Conservation (phyloP, 805 yeast genomes). For the Saccharomycopsis selenospora region DNA sequence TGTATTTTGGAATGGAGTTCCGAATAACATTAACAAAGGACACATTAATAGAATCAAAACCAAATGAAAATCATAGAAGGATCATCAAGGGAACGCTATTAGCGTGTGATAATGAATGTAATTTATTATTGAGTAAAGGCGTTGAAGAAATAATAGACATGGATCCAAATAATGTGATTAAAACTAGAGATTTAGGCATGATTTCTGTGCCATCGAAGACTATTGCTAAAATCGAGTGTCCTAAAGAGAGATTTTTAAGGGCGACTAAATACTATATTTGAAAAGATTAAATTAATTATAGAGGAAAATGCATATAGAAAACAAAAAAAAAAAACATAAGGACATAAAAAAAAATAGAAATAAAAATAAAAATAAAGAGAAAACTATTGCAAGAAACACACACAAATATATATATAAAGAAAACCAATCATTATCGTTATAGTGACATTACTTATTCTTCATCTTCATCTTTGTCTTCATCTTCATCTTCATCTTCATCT, state of each 20-base stretch:
- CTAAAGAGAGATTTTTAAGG: constrained; percentile 8
- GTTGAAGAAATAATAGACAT: constrained; percentile 2
- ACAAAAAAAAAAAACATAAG: not conserved
- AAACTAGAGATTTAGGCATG: constrained; percentile 14
- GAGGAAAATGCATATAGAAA: no score
- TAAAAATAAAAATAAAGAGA: not conserved
- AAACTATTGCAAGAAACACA: not conserved
- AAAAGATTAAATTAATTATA: no score
- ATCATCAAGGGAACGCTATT: constrained; percentile 9
- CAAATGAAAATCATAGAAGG: not conserved
- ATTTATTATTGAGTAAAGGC: constrained; percentile 6
- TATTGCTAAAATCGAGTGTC: constrained; percentile 15
- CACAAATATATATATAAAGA: not conserved
- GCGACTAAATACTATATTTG: not conserved
- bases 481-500: constrained; percentile 21
- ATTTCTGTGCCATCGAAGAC: constrained; percentile 10
- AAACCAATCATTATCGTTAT: not conserved
- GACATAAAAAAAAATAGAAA: not conserved
- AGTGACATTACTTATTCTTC: no score
- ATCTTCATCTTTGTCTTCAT: constrained; percentile 22
- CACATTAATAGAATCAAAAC: constrained; percentile 5
- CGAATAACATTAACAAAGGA: constrained; percentile 12
- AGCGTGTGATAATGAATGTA: constrained; percentile 11
- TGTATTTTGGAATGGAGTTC: constrained; percentile 8
- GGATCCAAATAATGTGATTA: not conserved